phyloP scores from a whole-genome alignment of 345 rosid genomes.

The Sisymbrium irio region DNA sequence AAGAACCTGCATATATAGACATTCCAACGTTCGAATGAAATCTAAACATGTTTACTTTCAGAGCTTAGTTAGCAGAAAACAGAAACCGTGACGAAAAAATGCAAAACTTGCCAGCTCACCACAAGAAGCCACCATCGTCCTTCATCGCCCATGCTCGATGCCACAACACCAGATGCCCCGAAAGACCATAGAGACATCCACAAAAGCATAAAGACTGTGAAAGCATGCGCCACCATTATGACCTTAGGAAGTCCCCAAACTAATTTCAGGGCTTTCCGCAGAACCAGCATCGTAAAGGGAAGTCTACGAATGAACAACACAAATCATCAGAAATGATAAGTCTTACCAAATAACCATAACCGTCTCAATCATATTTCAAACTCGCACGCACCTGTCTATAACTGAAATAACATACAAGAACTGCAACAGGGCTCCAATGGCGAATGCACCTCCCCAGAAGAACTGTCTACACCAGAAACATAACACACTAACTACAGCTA shows the following conservation, averaged over 20 bases:
- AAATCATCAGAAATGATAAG: slow-evolving; percentile 23
- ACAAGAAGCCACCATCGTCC: slow-evolving; percentile 94
- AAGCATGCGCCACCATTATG: slow-evolving; percentile 67
- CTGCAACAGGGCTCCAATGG: slow-evolving; percentile 76
- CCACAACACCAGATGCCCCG: slow-evolving; percentile 91
- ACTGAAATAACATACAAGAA: slow-evolving; percentile 95
- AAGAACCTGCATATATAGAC: slow-evolving; percentile 58
- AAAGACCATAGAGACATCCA: slow-evolving; percentile 96
- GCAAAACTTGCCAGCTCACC: slow-evolving; percentile 99
- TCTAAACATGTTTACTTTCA: not conserved
- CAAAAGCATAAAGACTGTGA: slow-evolving; percentile 70
- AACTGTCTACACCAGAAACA: slow-evolving; percentile 81
- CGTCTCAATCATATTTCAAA: not conserved
- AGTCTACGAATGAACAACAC: slow-evolving; percentile 50
- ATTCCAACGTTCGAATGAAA: not conserved
- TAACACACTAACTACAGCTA: slow-evolving; percentile 83
- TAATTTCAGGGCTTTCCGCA: slow-evolving; percentile 78
- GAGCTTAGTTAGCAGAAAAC: not conserved
- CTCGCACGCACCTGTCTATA: slow-evolving; percentile 69
- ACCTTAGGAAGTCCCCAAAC: slow-evolving; percentile 94
- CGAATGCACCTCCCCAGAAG: slow-evolving; percentile 87
- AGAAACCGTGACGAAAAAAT: slow-evolving; percentile 23
- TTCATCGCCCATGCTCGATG: slow-evolving; percentile 62
- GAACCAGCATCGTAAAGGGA: slow-evolving; percentile 87
- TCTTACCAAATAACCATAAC: not conserved